A percentile compares a stretch with the other conserved stretches of the same genome.
Conservation (phyloP, 1,139 yeast genomes). For the Yamadazyma membranifaciens region DNA sequence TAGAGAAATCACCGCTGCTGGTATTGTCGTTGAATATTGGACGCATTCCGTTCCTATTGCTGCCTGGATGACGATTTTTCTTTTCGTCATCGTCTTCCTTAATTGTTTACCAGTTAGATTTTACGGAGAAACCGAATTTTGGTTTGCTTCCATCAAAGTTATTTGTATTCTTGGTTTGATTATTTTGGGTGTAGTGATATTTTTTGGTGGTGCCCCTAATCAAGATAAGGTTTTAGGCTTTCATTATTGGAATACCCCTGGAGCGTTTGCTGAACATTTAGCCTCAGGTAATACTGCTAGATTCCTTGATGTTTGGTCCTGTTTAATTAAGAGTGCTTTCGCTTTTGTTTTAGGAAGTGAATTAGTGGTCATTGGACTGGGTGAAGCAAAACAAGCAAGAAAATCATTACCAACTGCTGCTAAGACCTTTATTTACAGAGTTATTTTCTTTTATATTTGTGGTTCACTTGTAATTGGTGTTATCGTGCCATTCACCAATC, state of each 20-base stretch:
- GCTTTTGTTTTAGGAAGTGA: constrained; percentile 51
- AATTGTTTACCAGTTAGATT: constrained; percentile 26
- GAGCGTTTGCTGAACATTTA: constrained; percentile 22
- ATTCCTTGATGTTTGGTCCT: constrained; percentile 29
- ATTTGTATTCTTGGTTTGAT: constrained; percentile 26
- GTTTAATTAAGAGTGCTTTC: constrained; percentile 28
- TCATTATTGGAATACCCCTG: constrained; percentile 27
- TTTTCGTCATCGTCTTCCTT: constrained; percentile 21
- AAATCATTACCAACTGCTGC: constrained; percentile 47
- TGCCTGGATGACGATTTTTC: constrained; percentile 28
- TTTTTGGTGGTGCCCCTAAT: constrained; percentile 31
- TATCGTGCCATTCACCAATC: constrained; percentile 46
- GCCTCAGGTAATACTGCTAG: constrained; percentile 23
- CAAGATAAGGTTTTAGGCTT: constrained; percentile 26
- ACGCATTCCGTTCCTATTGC: constrained; percentile 26
- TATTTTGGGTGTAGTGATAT: constrained; percentile 26
- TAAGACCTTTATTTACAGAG: constrained; percentile 44
- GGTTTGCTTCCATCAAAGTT: constrained; percentile 28
- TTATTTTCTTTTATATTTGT: constrained; percentile 40
- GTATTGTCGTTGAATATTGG: constrained; percentile 76
- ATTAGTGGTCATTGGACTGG: constrained; percentile 43
- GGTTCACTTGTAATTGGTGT: constrained; percentile 46
- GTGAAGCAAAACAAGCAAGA: constrained; percentile 51
- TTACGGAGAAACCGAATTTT: constrained; percentile 34
- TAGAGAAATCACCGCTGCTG: constrained; percentile 71